Conservation (phyloP, 192 early-diverging fungal genomes). For the Rhizophagus clarus region DNA sequence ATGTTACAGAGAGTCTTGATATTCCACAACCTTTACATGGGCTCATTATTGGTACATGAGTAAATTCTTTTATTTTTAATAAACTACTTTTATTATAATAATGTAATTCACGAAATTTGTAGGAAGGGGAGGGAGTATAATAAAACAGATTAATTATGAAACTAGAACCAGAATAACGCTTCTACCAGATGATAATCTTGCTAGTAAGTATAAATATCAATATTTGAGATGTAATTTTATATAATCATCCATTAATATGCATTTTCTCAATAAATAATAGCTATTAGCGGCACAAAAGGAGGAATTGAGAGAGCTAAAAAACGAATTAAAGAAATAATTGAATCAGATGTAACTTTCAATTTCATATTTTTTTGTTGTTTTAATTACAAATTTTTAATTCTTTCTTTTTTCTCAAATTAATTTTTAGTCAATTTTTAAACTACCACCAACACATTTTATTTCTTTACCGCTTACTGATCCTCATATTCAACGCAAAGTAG, state of each 20-base stretch:
- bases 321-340: neutral
- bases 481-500: neutral
- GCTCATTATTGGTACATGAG: neutral
- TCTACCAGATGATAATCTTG: neutral
- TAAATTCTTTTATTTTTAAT: neutral
- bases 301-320: neutral
- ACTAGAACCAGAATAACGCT: neutral
- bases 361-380: neutral
- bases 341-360: neutral
- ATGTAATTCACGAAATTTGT: neutral
- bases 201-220: neutral
- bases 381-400: neutral
- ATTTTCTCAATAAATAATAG: neutral
- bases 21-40: neutral
- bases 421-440: neutral
- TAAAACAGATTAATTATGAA: neutral
- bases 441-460: slow-evolving; percentile 22
- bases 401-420: neutral
- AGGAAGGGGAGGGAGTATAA: neutral
- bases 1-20: neutral
- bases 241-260: neutral
- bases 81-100: no score
- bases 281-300: neutral
- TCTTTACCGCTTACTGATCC: slow-evolving; percentile 3
- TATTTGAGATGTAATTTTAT: neutral